Conservation (phyloP, 139 green algal genomes). For the Picochlorum costavermella region DNA sequence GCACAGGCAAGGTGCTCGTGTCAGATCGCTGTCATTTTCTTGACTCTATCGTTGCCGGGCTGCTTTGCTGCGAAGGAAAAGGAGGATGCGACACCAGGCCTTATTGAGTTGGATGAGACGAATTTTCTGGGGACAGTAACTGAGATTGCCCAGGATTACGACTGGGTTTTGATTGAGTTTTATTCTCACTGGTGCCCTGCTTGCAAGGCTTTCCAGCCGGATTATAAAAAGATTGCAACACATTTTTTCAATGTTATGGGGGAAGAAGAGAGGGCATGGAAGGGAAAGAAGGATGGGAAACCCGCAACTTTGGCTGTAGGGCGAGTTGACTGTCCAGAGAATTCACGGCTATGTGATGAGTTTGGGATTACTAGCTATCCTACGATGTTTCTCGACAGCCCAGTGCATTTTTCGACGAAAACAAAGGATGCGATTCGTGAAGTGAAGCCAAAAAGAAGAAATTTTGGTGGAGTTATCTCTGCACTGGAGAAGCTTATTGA, state of each 20-base stretch:
- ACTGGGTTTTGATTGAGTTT: slow-evolving; percentile 28
- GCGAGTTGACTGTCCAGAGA: slow-evolving; percentile 44
- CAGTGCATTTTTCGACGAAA: slow-evolving; percentile 1
- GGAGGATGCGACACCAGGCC: not conserved
- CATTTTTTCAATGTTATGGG: slow-evolving; percentile 20
- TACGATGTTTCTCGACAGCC: slow-evolving; percentile 5
- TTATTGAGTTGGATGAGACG: not conserved
- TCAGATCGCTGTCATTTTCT: too few species aligned
- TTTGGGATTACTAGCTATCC: slow-evolving; percentile 13
- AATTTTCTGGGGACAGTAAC: slow-evolving; percentile 4
- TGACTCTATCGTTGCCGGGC: too few species aligned
- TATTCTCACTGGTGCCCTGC: slow-evolving; percentile 39
- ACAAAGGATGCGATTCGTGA: not conserved
- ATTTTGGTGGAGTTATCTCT: not conserved
- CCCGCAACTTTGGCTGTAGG: slow-evolving; percentile 28
- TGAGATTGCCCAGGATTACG: not conserved
- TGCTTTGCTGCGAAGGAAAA: not conserved
- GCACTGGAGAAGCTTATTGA: not conserved
- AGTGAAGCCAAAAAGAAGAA: not conserved
- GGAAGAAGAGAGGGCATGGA: slow-evolving; percentile 13
- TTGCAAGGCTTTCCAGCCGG: slow-evolving; percentile 43
- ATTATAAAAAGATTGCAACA: slow-evolving; percentile 41
- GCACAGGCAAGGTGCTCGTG: too few species aligned
- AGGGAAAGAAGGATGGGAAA: not conserved
- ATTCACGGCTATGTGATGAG: slow-evolving; percentile 1